phyloP scores from a whole-genome alignment of 2,329 filamentous ascomycete genomes.

The Talaromyces marneffei region DNA sequence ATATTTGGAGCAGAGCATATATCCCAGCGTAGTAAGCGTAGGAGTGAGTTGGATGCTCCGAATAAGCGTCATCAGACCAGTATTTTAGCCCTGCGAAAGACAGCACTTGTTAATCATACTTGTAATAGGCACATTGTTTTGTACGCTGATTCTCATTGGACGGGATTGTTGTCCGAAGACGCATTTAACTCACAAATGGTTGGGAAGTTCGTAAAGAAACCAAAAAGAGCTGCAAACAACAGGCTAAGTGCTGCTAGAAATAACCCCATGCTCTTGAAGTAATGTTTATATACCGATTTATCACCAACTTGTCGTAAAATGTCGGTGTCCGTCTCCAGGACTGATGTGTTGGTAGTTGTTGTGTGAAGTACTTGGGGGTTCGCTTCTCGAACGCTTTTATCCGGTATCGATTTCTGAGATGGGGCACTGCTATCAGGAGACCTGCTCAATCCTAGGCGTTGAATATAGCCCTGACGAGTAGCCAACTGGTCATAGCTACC shows the following conservation, averaged over 20 bases:
- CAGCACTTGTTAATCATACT: background rate
- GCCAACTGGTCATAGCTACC: slow-evolving; percentile 35
- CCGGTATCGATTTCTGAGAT: background rate
- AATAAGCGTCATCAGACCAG: slow-evolving; percentile 21
- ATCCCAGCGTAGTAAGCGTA: slow-evolving; percentile 23
- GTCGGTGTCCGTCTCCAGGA: slow-evolving; percentile 14
- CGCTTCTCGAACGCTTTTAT: background rate
- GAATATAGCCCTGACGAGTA: slow-evolving; percentile 3
- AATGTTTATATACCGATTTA: slow-evolving; percentile 21
- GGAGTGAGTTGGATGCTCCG: slow-evolving; percentile 18
- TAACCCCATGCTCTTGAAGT: slow-evolving; percentile 22
- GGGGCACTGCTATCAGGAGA: background rate
- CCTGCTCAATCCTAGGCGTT: slow-evolving; percentile 5
- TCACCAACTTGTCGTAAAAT: slow-evolving; percentile 35
- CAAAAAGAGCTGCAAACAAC: slow-evolving; percentile 20
- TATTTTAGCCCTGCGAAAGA: slow-evolving; percentile 14
- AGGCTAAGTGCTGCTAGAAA: slow-evolving; percentile 13
- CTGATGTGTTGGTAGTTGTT: background rate
- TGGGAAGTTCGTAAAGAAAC: slow-evolving; percentile 23
- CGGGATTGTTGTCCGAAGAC: background rate
- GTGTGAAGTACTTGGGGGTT: background rate
- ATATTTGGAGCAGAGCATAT: slow-evolving; percentile 24
- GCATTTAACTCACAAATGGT: slow-evolving; percentile 21
- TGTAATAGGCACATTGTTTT: background rate
- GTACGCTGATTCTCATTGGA: background rate